phyloP scores from a whole-genome alignment of 2,329 filamentous ascomycete genomes.

The Capronia epimyces region DNA sequence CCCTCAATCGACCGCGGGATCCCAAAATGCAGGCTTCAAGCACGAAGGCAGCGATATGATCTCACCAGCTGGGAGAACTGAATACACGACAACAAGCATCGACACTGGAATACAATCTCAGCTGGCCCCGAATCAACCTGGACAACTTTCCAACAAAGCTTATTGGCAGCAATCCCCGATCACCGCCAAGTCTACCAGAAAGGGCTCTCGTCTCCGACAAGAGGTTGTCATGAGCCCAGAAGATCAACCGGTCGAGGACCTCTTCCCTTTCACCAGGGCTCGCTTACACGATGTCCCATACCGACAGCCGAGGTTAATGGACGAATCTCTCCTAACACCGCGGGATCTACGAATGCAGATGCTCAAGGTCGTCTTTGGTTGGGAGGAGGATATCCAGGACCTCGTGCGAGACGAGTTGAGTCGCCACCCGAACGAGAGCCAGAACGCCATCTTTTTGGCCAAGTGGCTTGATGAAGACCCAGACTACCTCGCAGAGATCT shows the following conservation, averaged over 20 bases:
- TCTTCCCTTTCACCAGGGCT: constrained; percentile 80
- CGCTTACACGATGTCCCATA: constrained; percentile 79
- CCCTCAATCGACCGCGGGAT: constrained; percentile 58
- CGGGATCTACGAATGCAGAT: constrained; percentile 84
- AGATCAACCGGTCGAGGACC: constrained; percentile 64
- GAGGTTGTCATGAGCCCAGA: constrained; percentile 75
- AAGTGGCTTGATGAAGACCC: constrained; percentile 90
- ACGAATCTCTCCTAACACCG: constrained; percentile 57
- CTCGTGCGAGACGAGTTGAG: constrained; percentile 76
- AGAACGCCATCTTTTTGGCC: constrained; percentile 72
- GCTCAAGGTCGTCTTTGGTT: constrained; percentile 90
- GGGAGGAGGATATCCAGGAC: constrained; percentile 76
- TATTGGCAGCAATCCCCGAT: constrained; percentile 46
- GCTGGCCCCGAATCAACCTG: constrained; percentile 10
- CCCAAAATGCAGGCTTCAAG: constrained; percentile 49
- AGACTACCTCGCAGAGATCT: constrained; percentile 68
- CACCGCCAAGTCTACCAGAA: constrained; percentile 39
- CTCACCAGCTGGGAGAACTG: constrained; percentile 40
- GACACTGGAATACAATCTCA: constrained; percentile 33
- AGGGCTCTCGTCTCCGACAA: constrained; percentile 67
- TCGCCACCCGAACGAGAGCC: constrained; percentile 66
- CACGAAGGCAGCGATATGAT: constrained; percentile 36
- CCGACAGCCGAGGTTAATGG: constrained; percentile 57
- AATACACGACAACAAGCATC: constrained; percentile 43
- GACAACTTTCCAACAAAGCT: constrained; percentile 31